Evolutionary conservation across 305 asterid species (phyloP), one percentile per base, ranked within the genome.

Genomic region (Coffea humblotiana): DNA sequence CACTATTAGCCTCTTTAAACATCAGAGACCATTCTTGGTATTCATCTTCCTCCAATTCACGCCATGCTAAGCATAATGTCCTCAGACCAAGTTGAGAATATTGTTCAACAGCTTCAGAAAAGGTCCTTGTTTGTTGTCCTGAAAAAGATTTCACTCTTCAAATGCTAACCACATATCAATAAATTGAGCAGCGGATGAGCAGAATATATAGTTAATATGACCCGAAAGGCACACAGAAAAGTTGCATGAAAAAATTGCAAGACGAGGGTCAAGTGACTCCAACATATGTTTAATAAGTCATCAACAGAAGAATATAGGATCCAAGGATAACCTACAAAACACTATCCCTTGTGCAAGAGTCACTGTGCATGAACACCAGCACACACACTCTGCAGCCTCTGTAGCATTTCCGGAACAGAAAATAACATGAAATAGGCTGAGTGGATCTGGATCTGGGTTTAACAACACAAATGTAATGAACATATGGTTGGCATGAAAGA

Each of bases 81-180:
- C 99, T 91, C 88, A 95, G 86, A 52, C 99, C 99, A 83, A 95
- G 86, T 80, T 95, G 99, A 82, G 98, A 90, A 90, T 95, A 95
- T 77, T 90, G 95, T 64, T 95, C 99, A 63, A 91, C 99, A 83
- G 97, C 97, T 88, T 95, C 99, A 71, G 94, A 82, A 89, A 86
- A 87, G 75, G 86, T 83, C 83, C 95, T 88, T 52, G 87, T 86
- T 83, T 89, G 97, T 91, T 92, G 98, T 82, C 95, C 99, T 95
- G 92, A 81, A 80, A 88, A 71, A 80, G 78, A 65, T 78, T 82
- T 68, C 47, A 69, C 81, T 13, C 25, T 51, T 21, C 40, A 64
- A 1, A 32, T 9, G 72, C 72, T 54, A 71, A 68, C 47, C 51
- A 80, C 51, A 40, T 19, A 37, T 32, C 32, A 47, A 54, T 12